phyloP scores from a whole-genome alignment of 2,329 filamentous ascomycete genomes.

The Colletotrichum abscissum region DNA sequence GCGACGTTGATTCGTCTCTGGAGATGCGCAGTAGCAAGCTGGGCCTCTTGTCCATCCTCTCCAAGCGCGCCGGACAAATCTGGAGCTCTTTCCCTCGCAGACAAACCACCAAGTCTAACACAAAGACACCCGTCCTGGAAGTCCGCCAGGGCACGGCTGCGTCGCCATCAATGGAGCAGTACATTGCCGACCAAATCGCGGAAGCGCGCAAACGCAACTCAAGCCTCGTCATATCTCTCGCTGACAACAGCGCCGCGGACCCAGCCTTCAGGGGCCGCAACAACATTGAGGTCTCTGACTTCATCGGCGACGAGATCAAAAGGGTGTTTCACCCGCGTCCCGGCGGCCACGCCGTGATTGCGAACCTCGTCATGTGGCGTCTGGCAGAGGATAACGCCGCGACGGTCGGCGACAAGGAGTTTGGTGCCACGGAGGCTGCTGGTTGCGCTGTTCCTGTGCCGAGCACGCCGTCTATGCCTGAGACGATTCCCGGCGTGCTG shows the following conservation, averaged over 20 bases:
- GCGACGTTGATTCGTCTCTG: not conserved
- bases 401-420: not conserved
- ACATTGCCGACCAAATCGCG: not conserved
- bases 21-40: not conserved
- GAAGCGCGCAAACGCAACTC: not conserved
- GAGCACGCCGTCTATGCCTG: not conserved
- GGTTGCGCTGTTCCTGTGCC: not conserved
- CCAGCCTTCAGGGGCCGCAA: not conserved
- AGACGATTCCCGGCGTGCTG: not conserved
- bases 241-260: not conserved
- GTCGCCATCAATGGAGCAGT: not conserved
- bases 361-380: not conserved
- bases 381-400: not conserved
- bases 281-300: not conserved
- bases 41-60: not conserved
- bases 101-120: not conserved
- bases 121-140: not conserved
- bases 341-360: not conserved
- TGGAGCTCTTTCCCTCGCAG: not conserved
- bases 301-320: not conserved
- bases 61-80: not conserved
- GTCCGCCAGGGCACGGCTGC: not conserved
- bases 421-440: not conserved
- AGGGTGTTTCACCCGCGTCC: constrained; percentile 3
- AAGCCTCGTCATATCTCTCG: not conserved